Conservation (phyloP, 2,329 filamentous ascomycete genomes). For the Epichloe gansuensis region DNA sequence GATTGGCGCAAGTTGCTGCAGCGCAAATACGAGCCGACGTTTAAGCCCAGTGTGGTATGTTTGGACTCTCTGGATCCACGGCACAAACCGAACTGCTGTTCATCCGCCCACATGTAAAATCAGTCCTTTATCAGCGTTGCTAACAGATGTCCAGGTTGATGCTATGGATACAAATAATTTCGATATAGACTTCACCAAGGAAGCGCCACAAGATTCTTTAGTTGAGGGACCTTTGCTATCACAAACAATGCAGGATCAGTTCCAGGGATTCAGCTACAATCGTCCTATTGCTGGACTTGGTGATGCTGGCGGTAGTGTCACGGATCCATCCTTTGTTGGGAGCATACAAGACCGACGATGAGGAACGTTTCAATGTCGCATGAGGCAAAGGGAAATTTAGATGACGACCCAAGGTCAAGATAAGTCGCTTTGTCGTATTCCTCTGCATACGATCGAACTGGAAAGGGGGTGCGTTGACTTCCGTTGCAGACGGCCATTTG, state of each 20-base stretch:
- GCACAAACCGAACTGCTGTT: too few relatives aligned
- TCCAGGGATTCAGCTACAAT: slow-evolving; percentile 94
- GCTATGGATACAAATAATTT: slow-evolving; percentile 90
- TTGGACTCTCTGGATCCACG: neutral
- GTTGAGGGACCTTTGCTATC: slow-evolving; percentile 85
- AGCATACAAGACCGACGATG: slow-evolving; percentile 40
- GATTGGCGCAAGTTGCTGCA: slow-evolving; percentile 97
- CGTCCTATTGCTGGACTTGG: slow-evolving; percentile 84
- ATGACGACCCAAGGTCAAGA: neutral
- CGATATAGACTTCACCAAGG: slow-evolving; percentile 79
- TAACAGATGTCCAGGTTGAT: slow-evolving; percentile 43
- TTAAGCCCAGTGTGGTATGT: slow-evolving; percentile 93
- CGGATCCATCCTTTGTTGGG: slow-evolving; percentile 62
- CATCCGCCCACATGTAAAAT: too few relatives aligned
- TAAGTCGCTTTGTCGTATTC: neutral
- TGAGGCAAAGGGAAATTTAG: neutral
- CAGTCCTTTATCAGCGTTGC: neutral
- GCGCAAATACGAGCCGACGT: slow-evolving; percentile 94
- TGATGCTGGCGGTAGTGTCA: slow-evolving; percentile 87
- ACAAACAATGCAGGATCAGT: slow-evolving; percentile 94
- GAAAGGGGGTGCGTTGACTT: neutral
- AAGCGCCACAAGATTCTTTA: slow-evolving; percentile 81
- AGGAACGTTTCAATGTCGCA: slow-evolving; percentile 1
- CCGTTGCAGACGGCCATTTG: neutral
- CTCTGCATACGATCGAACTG: slow-evolving; percentile 1